Conservation (phyloP, 441 rosid genomes). For the Sinapis alba region DNA sequence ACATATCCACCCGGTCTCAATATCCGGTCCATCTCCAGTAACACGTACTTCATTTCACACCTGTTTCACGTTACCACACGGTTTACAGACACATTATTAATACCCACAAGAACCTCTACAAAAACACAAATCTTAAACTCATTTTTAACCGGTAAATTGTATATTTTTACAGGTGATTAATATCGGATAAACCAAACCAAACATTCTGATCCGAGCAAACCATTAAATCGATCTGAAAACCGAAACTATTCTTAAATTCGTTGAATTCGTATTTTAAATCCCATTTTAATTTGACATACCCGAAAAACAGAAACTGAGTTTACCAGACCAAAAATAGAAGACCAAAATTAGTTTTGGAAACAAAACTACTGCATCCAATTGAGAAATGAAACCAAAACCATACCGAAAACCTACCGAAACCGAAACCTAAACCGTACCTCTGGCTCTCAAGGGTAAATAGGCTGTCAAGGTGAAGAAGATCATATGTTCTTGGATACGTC, state of each 20-base stretch:
- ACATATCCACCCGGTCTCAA: conserved; percentile 81
- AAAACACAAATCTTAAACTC: not conserved
- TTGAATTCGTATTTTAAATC: not conserved
- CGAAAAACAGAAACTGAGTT: not conserved
- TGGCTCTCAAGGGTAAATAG: conserved; percentile 42
- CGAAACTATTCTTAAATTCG: not conserved
- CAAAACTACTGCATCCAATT: not conserved
- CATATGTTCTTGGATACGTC: conserved; percentile 90
- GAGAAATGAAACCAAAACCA: not conserved
- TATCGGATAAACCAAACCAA: not conserved
- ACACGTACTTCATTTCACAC: conserved; percentile 88
- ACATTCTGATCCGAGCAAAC: not conserved
- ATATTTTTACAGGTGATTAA: not conserved
- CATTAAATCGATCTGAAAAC: not conserved
- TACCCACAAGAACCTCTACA: not conserved
- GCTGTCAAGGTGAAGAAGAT: conserved; percentile 59
- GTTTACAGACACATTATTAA: not conserved
- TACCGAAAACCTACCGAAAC: not conserved
- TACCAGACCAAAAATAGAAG: not conserved
- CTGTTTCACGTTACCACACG: conserved; percentile 46
- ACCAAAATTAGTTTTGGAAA: not conserved
- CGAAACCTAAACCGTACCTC: conserved; percentile 23
- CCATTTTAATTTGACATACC: not conserved
- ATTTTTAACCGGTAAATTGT: not conserved
- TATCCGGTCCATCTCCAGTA: conserved; percentile 92